Percentiles rank a stretch among this genome's conserved stretches.
phyloP scores from a whole-genome alignment of 805 yeast species.

The Wickerhamiella kazuoi region DNA sequence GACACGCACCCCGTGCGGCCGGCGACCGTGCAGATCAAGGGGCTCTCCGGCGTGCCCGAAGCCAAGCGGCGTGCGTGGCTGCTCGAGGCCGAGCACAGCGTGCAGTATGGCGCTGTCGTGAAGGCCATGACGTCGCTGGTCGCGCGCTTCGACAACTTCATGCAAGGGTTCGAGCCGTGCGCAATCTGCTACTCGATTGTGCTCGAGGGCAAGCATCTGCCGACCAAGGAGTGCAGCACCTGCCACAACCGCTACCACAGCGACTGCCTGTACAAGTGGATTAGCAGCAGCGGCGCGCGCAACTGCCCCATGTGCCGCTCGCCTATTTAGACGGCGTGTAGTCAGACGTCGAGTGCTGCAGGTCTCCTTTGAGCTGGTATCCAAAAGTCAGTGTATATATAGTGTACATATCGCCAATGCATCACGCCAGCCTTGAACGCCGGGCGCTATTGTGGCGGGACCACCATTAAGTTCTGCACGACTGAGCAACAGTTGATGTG shows the following conservation, averaged over 20 bases:
- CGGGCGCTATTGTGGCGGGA: no score
- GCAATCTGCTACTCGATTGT: slow-evolving; percentile 89
- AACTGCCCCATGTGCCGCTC: slow-evolving; percentile 91
- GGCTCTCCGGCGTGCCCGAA: slow-evolving; percentile 79
- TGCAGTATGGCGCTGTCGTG: slow-evolving; percentile 32
- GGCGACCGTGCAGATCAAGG: slow-evolving; percentile 53
- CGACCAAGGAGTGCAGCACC: slow-evolving; percentile 72
- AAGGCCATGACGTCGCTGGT: slow-evolving; percentile 47
- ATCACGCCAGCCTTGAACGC: no score
- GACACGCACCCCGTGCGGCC: slow-evolving; percentile 46
- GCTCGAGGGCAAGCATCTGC: slow-evolving; percentile 79
- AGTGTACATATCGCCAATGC: no score
- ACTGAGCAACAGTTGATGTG: not conserved
- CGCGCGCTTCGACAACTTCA: slow-evolving; percentile 58
- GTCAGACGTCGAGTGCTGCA: no score
- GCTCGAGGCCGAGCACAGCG: slow-evolving; percentile 69
- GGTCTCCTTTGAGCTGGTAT: no score
- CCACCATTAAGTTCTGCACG: not conserved
- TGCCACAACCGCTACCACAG: slow-evolving; percentile 91
- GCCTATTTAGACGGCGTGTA: slow-evolving; percentile 6
- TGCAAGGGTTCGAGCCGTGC: slow-evolving; percentile 91
- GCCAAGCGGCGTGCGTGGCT: slow-evolving; percentile 92
- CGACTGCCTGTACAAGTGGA: slow-evolving; percentile 94
- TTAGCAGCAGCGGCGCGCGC: slow-evolving; percentile 77
- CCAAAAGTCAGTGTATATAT: no score